Evolutionary conservation across 2,329 filamentous ascomycete genomes (phyloP), one percentile per base, ranked within the genome.

Genomic region (Rhytidhysteron rufulum): DNA sequence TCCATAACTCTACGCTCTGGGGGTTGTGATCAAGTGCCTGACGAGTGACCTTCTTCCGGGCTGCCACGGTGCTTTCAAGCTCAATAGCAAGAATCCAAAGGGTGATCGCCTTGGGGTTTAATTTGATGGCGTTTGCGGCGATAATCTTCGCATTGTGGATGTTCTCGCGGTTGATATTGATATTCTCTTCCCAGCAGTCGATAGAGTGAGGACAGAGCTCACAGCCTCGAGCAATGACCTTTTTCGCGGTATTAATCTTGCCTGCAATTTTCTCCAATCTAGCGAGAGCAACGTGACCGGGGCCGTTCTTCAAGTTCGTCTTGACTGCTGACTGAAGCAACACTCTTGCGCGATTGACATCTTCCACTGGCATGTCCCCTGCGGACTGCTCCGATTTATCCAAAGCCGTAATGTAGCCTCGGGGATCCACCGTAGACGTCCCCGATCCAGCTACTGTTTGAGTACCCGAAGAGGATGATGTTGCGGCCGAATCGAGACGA

Each of bases 71-170:
- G 6, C 82, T 81, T 64, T 98, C 93, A 18, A 98, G 71, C 49
- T 88, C 87, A 82, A 96, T 96, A 1, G 93, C 94, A 62, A 95
- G 90, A 5, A 95, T 83, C 93, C 93, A 98, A 7, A 98, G 72
- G 48, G 84, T 79, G 8, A 95, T 90, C 0, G 90, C 95, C 41
- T 83, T 81, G 45, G 88, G 85, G 53, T 97, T 97, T 38, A 88
- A 83, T 64, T 94, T 88, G 58, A 98, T 94, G 3, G 91, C 93
- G 51, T 90, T 85, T 7, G 90, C 88, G 5, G 90, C 93, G 50
- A 98, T 95, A 45, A 98, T 83, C 68, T 95, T 97, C 41, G 91
- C 90, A 55, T 97, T 98, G 39, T 88, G 84, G 18, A 84, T 82
- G 57, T 95, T 88, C 36, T 64, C 60, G 3, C 51, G 47, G 47